These are phyloP conservation scores for Fraxinus sp. DNA, from an alignment of 305 asterid species.

Conservation along the genomic window DNA sequence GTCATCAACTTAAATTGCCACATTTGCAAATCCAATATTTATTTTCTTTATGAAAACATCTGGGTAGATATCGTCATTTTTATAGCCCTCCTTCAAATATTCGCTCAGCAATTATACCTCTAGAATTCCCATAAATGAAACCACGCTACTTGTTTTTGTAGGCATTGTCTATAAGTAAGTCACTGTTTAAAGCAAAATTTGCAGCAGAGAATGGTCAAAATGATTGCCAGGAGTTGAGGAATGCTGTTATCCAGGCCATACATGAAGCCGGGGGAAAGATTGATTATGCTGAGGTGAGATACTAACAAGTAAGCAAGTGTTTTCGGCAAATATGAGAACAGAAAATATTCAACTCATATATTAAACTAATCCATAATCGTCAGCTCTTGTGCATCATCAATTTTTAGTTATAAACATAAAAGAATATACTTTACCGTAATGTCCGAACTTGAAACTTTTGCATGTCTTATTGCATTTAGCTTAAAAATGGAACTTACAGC, in stretches of 20 bases:
- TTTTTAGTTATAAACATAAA: not conserved
- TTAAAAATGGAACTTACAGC: not conserved
- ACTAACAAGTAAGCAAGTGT: not conserved
- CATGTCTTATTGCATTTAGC: not conserved
- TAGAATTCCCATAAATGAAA: not conserved
- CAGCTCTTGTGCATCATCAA: not conserved
- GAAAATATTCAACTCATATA: not conserved
- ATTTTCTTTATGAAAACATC: too few species aligned
- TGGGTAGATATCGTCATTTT: too few species aligned
- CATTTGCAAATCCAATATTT: too few species aligned
- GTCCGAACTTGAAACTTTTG: not conserved
- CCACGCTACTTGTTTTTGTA: slow-evolving; percentile 27
- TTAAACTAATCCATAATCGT: not conserved
- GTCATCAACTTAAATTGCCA: too few species aligned
- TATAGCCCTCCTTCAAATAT: too few species aligned
- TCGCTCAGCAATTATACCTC: too few species aligned
- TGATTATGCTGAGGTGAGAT: slow-evolving; percentile 85
- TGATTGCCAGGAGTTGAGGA: slow-evolving; percentile 55
- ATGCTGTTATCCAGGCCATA: slow-evolving; percentile 43
- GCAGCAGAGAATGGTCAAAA: slow-evolving; percentile 62
- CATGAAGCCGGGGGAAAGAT: slow-evolving; percentile 73
- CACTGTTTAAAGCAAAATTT: slow-evolving; percentile 54
- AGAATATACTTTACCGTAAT: not conserved
- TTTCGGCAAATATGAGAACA: not conserved
- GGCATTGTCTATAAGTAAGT: slow-evolving; percentile 75